Evolutionary conservation across 139 green algal species (phyloP), one percentile per base, ranked within the genome.

Genomic region (Tetratostichococcus sp.): DNA sequence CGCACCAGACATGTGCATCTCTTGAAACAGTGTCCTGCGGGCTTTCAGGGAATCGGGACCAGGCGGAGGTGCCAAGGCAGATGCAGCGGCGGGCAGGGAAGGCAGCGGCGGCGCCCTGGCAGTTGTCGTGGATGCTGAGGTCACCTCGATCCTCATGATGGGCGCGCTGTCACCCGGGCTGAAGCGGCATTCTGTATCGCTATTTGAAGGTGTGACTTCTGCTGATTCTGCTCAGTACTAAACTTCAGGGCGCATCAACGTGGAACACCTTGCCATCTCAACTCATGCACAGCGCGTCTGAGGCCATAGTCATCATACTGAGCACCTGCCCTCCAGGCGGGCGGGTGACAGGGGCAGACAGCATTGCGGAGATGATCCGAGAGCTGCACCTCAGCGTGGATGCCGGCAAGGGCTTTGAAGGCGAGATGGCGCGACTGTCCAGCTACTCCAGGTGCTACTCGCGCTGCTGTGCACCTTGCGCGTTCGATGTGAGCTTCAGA

Each of bases 251-350:
- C n/a, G n/a, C n/a, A n/a, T n/a, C n/a, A n/a, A n/a, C n/a, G n/a
- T n/a, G n/a, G n/a, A n/a, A n/a, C n/a, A n/a, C n/a, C n/a, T n/a
- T n/a, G n/a, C n/a, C n/a, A n/a, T n/a, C n/a, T n/a, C n/a, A n/a
- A n/a, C n/a, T n/a, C n/a, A n/a, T n/a, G n/a, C n/a, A n/a, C n/a
- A n/a, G n/a, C n/a, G n/a, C n/a, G n/a, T n/a, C n/a, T n/a, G n/a
- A n/a, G n/a, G n/a, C n/a, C n/a, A n/a, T n/a, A n/a, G n/a, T n/a
- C n/a, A n/a, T n/a, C n/a, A n/a, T n/a, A n/a, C n/a, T n/a, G n/a
- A n/a, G n/a, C n/a, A n/a, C n/a, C n/a, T n/a, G n/a, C n/a, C n/a
- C 93, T 79, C 93, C 97, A 86, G 94, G 90, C 30, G 94, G 94
- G 0, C 78, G 91, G 1, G 90, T 97, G 16, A 84, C 87, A 30